Evolutionary conservation across 192 early-diverging fungal species (phyloP).

Genomic region (Haplosporangium gracile): DNA sequence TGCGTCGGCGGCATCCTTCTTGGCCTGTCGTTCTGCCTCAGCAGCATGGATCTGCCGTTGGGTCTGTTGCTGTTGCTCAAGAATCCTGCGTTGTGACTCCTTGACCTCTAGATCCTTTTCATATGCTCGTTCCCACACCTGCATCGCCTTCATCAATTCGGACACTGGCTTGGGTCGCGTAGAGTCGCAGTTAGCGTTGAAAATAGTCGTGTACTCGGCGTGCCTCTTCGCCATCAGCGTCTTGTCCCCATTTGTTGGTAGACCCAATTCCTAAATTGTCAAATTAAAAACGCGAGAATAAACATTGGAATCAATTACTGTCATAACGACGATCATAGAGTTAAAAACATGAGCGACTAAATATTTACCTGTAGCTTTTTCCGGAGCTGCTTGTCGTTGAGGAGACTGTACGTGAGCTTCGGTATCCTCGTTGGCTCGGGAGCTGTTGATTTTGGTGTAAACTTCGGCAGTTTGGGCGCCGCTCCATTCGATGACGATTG

Average conservation of each 20-base stretch:
- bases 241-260: conserved; percentile 60
- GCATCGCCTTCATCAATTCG: conserved; percentile 36
- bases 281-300: not conserved
- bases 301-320: not conserved
- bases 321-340: not conserved
- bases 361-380: conserved; percentile 51
- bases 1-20: not conserved
- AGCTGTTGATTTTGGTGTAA: not conserved
- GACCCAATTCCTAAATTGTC: conserved; percentile 49
- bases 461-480: not conserved
- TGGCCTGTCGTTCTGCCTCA: conserved; percentile 1
- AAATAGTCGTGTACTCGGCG: conserved; percentile 59
- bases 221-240: conserved; percentile 53
- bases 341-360: not conserved
- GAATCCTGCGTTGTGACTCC: conserved; percentile 12
- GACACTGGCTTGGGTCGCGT: conserved; percentile 35
- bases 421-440: conserved; percentile 52
- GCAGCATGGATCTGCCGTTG: conserved; percentile 25
- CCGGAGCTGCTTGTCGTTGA: conserved; percentile 56
- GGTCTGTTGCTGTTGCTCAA: conserved; percentile 22
- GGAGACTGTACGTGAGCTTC: conserved; percentile 58
- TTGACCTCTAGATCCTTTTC: conserved; percentile 25
- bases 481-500: not conserved
- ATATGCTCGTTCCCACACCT: conserved; percentile 36
- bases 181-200: conserved; percentile 63